These are phyloP conservation scores for Beauveria varroae DNA, from an alignment of 2,329 filamentous ascomycete genomes.

Conservation along the genomic window DNA sequence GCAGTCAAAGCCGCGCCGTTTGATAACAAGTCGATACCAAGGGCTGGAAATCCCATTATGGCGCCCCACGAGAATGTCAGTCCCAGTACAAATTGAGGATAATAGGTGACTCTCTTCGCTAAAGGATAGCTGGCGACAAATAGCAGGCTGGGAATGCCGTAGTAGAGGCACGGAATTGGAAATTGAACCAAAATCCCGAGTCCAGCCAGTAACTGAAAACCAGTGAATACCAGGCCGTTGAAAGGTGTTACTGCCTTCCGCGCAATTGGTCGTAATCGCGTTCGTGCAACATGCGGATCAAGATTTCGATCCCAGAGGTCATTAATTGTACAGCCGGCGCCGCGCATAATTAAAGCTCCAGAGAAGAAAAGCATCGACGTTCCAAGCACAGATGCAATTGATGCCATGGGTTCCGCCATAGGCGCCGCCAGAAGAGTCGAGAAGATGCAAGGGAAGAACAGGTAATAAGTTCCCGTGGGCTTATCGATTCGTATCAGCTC, in stretches of 20 bases:
- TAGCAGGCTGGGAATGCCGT: constrained; percentile 66
- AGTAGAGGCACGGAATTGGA: constrained; percentile 64
- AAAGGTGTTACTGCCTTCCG: constrained; percentile 67
- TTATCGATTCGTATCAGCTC: constrained; percentile 71
- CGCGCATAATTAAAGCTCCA: constrained; percentile 77
- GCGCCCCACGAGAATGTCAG: constrained; percentile 86
- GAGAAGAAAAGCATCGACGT: constrained; percentile 64
- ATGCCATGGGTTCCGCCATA: constrained; percentile 52
- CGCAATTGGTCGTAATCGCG: constrained; percentile 71
- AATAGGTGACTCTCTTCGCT: constrained; percentile 80
- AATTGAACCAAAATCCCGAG: constrained; percentile 71
- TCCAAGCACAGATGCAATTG: constrained; percentile 53
- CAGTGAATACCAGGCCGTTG: constrained; percentile 66
- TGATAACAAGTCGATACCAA: constrained; percentile 67
- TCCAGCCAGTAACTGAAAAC: constrained; percentile 64
- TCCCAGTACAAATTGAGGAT: constrained; percentile 77
- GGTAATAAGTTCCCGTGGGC: constrained; percentile 73
- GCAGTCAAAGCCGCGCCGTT: constrained; percentile 55
- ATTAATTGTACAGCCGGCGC: constrained; percentile 82
- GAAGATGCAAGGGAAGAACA: constrained; percentile 80
- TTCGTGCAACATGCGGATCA: constrained; percentile 71
- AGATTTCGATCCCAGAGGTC: constrained; percentile 87
- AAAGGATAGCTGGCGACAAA: constrained; percentile 73
- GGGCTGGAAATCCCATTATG: constrained; percentile 77
- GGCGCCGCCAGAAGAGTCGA: constrained; percentile 75